phyloP scores from a whole-genome alignment of 192 early-diverging fungal species.

The Linnemannia exigua region DNA sequence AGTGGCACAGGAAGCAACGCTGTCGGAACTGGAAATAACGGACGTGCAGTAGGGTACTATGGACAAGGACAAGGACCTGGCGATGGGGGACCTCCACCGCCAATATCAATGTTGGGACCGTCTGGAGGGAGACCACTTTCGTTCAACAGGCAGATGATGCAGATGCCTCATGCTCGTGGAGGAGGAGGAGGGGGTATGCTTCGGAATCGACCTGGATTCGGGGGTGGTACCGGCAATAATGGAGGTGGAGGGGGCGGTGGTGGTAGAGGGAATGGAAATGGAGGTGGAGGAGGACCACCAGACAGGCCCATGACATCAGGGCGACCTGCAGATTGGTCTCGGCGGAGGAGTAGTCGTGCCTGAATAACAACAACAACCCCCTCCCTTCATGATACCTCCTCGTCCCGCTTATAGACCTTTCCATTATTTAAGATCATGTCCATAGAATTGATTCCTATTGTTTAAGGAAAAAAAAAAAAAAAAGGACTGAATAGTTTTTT shows the following conservation, averaged over 20 bases:
- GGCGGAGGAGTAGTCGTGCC: constrained; percentile 33
- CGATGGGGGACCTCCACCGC: background rate
- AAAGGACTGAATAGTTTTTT: too few relatives aligned
- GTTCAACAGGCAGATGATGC: constrained; percentile 44
- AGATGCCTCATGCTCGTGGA: constrained; percentile 38
- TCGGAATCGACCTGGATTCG: constrained; percentile 26
- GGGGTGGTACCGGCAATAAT: background rate
- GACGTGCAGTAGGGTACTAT: constrained; percentile 23
- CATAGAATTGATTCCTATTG: too few relatives aligned
- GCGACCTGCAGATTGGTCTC: constrained; percentile 33
- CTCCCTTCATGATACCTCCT: background rate
- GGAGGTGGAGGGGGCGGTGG: constrained; percentile 8
- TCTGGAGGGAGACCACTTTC: constrained; percentile 8
- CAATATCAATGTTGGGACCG: constrained; percentile 24
- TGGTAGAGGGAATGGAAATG: background rate
- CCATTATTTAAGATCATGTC: too few relatives aligned
- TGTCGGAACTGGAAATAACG: background rate
- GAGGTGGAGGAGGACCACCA: constrained; percentile 5
- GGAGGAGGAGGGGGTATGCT: constrained; percentile 13
- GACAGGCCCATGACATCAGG: constrained; percentile 29
- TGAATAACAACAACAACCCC: background rate
- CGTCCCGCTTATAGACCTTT: too few relatives aligned
- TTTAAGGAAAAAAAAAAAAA: too few relatives aligned
- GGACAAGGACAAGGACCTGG: constrained; percentile 29
- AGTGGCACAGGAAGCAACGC: constrained; percentile 4